Evolutionary conservation across 495 filamentous ascomycete genomes (phyloP), one percentile per base, ranked within the genome.

Genomic region (Cercophora samala): DNA sequence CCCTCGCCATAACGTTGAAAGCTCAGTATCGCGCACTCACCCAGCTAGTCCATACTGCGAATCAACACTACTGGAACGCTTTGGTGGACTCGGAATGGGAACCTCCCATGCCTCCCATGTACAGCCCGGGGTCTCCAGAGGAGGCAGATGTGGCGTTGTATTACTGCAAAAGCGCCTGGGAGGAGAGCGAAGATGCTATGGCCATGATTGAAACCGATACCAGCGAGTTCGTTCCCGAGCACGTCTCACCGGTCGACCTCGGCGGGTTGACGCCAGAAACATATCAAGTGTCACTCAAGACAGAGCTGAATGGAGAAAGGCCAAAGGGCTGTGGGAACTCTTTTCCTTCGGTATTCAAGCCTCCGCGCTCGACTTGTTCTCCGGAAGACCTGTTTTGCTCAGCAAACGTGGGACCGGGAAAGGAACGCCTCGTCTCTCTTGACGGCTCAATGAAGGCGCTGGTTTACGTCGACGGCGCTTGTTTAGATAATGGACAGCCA

Each of bases 141-240:
- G 66, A 79, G 61, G 78, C 76, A 67, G 70, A 78, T 53, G 3
- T 77, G 51, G 68, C 58, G 4, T 58, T 81, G 25, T 62, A 74
- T 62, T 74, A 78, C n/a, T 74, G 64, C 37, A 76, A 75, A 55
- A 63, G 67, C 60, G 67, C 79, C 17, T 83, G 80, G 80, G 61
- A 56, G 26, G 78, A 80, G 66, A 78, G 69, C 13, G 75, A 74
- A 25, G 78, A 73, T 32, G 75, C 78, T 53, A 70, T 80, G 18
- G 71, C 70, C 19, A 66, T 76, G 53, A 70, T 78, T 58, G 60
- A 67, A 22, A 21, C 55, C 58, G 69, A 69, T 52, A 73, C 76
- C 69, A 79, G 75, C 58, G 65, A 74, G 9, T 64, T 60, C 23
- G 32, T 65, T 58, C 17, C 24, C 3, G 54, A 42, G 9, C 58